Percentiles rank a stretch among this genome's conserved stretches.
Evolutionary conservation across 164 flowering plant genomes (phyloP).

Genomic region (Euptelea pleiosperma): DNA sequence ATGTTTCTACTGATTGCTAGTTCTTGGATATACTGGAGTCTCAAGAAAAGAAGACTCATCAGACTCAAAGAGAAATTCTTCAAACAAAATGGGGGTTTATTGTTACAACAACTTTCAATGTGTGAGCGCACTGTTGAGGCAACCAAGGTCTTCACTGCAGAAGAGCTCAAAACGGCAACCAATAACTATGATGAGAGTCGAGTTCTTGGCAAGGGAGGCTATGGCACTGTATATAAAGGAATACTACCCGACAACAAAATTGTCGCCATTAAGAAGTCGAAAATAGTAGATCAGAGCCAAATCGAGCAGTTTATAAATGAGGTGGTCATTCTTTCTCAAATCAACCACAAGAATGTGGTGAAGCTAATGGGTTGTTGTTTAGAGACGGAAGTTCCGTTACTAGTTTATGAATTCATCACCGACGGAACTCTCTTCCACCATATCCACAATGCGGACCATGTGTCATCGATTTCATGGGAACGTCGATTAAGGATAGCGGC

Average conservation of each 20-base stretch:
- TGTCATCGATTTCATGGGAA: conserved; percentile 3
- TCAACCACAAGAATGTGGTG: not conserved
- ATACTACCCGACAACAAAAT: no score
- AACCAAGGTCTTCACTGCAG: not conserved
- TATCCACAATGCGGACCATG: no score
- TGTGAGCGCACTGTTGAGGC: no score
- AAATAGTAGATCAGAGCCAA: no score
- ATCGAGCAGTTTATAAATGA: not conserved
- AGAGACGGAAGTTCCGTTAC: conserved; percentile 15
- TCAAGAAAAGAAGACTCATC: no score
- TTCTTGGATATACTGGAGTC: no score
- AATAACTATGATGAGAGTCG: not conserved
- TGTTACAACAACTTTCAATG: no score
- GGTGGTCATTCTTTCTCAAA: not conserved
- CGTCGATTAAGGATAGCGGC: no score
- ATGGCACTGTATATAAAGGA: not conserved
- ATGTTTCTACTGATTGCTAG: no score
- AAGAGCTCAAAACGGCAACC: not conserved
- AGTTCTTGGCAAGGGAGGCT: not conserved
- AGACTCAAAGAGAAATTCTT: no score
- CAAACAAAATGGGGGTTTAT: no score
- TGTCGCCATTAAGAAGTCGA: no score
- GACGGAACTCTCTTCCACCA: conserved; percentile 12
- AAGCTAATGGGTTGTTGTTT: conserved; percentile 19
- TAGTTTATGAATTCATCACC: conserved; percentile 17